These are phyloP conservation scores for Candida sanyaensis DNA, from an alignment of 1,139 yeast species.

Conservation along the genomic window DNA sequence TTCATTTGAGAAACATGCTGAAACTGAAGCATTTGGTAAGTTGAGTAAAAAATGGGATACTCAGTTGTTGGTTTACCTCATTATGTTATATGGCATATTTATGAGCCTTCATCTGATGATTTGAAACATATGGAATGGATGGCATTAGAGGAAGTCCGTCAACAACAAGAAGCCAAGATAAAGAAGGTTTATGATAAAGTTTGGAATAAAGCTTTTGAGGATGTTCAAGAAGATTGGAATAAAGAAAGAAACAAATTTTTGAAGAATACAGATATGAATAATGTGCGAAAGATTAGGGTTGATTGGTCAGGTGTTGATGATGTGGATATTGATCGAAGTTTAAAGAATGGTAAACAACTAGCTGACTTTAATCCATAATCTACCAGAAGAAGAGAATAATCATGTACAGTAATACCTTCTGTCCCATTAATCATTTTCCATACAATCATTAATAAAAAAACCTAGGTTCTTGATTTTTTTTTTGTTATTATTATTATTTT, in stretches of 20 bases:
- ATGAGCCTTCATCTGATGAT: constrained; percentile 86
- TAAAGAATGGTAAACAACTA: constrained; percentile 30
- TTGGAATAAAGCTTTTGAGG: constrained; percentile 77
- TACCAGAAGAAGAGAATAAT: not conserved
- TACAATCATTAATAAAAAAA: too few species aligned
- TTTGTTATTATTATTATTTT: too few species aligned
- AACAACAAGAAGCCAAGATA: constrained; percentile 63
- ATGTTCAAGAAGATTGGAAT: constrained; percentile 68
- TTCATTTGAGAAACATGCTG: constrained; percentile 88
- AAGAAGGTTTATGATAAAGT: constrained; percentile 71
- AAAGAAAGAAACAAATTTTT: constrained; percentile 65
- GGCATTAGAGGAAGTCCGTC: constrained; percentile 87
- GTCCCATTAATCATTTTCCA: too few species aligned
- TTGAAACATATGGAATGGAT: constrained; percentile 95
- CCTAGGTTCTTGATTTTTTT: too few species aligned
- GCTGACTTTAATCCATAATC: constrained; percentile 46
- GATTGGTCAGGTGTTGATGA: constrained; percentile 70
- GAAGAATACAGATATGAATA: constrained; percentile 68
- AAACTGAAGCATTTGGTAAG: constrained; percentile 92
- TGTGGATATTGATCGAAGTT: constrained; percentile 33
- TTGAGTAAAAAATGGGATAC: constrained; percentile 79
- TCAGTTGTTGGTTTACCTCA: constrained; percentile 85
- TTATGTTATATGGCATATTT: constrained; percentile 90
- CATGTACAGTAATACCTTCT: too few species aligned
- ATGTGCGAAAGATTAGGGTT: constrained; percentile 50